Evolutionary conservation across 345 rosid genomes (phyloP).

Genomic region (Mercurialis annua): DNA sequence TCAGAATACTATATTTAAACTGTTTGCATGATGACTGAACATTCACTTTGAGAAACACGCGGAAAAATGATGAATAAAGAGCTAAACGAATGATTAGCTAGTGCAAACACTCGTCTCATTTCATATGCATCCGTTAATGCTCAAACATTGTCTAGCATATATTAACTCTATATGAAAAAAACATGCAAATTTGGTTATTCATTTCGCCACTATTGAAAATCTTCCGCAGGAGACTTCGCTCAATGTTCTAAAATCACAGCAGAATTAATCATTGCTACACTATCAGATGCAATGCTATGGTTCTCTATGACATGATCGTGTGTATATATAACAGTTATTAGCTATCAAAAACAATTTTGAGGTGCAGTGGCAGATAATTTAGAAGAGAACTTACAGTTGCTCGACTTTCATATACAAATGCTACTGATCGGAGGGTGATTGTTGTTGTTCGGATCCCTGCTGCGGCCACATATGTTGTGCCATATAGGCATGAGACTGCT

Average conservation of each 20-base stretch:
- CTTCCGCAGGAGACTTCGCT: not conserved
- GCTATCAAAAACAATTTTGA: not conserved
- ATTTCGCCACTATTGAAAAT: not conserved
- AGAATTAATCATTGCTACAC: not conserved
- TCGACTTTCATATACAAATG: constrained; percentile 17
- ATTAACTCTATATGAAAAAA: not conserved
- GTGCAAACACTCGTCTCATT: too few species aligned
- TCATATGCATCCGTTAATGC: not conserved
- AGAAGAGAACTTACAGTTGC: constrained; percentile 16
- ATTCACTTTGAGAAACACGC: not conserved
- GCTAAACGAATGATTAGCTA: not conserved
- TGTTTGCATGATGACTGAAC: not conserved
- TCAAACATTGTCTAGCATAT: not conserved
- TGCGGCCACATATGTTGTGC: constrained; percentile 74
- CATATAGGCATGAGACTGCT: constrained; percentile 63
- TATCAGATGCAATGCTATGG: not conserved
- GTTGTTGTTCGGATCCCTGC: constrained; percentile 70
- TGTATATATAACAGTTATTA: not conserved
- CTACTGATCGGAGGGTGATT: constrained; percentile 57
- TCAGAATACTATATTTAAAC: not conserved
- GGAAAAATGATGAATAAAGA: not conserved
- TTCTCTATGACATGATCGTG: constrained; percentile 1
- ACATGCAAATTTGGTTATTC: not conserved
- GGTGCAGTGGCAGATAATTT: not conserved
- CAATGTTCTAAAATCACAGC: not conserved